Evolutionary conservation across 129 eudicot genomes (phyloP).

Genomic region (Centaurea solstitialis): DNA sequence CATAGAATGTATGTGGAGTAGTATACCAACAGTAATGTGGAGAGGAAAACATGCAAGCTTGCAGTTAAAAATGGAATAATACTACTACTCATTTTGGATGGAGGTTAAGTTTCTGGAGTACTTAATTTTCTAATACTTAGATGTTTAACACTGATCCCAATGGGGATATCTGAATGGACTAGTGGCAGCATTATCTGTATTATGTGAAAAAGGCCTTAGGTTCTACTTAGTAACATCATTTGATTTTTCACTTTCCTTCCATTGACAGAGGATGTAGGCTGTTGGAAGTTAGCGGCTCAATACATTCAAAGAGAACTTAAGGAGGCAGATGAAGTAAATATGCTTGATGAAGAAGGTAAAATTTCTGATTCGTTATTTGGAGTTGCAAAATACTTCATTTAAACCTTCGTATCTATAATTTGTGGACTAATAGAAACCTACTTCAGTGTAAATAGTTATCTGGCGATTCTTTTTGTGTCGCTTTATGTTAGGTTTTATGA

Average conservation of each 20-base stretch:
- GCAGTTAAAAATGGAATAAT: background rate
- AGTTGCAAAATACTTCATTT: constrained; percentile 1
- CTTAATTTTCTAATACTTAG: background rate
- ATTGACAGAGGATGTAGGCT: constrained; percentile 52
- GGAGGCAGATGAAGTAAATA: constrained; percentile 85
- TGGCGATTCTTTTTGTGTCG: background rate
- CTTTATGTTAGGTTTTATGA: background rate
- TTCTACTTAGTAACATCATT: background rate
- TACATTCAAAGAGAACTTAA: constrained; percentile 53
- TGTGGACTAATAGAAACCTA: background rate
- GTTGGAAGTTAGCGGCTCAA: constrained; percentile 62
- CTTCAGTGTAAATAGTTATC: background rate
- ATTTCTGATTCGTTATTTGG: constrained; percentile 11
- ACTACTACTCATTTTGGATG: background rate
- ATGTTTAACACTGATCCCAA: background rate
- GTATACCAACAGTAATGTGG: background rate
- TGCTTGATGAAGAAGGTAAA: constrained; percentile 89
- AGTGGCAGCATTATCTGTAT: constrained; percentile 4
- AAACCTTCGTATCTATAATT: background rate
- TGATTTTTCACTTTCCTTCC: background rate
- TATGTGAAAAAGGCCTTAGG: background rate
- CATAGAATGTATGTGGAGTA: background rate
- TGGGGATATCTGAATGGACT: background rate
- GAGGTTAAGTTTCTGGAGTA: background rate
- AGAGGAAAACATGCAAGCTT: background rate